A percentile compares a stretch with the other conserved stretches of the same genome.
Evolutionary conservation across 2,329 filamentous ascomycete species (phyloP).

Genomic region (Ceratocystis alfenasii): DNA sequence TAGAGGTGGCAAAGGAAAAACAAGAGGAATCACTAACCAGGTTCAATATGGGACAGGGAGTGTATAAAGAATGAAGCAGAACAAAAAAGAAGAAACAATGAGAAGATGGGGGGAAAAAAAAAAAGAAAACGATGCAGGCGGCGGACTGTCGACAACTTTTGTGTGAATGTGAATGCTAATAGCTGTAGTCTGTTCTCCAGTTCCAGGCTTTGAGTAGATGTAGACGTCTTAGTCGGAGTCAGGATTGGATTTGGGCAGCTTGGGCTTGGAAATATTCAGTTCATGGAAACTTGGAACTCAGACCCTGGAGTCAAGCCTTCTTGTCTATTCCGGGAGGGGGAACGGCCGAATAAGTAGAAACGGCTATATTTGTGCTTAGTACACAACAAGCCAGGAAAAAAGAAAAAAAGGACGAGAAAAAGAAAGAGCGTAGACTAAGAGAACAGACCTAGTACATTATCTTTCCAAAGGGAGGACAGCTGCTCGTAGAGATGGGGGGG

Average conservation of each 20-base stretch:
- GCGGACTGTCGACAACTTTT: not conserved
- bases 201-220: constrained; percentile 1
- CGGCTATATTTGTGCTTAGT: not conserved
- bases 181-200: not conserved
- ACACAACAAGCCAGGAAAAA: not conserved
- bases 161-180: constrained; percentile 10
- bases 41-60: constrained; percentile 6
- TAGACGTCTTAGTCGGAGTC: constrained; percentile 1
- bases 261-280: not conserved
- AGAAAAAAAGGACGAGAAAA: not conserved
- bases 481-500: not conserved
- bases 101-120: not conserved
- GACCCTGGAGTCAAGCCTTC: constrained; percentile 8
- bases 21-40: constrained; percentile 9
- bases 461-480: not conserved
- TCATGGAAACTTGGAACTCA: constrained; percentile 4
- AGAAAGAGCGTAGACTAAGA: not conserved
- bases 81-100: not conserved
- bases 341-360: constrained; percentile 11
- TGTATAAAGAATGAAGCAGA: constrained; percentile 9
- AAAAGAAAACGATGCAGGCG: not conserved
- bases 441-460: not conserved
- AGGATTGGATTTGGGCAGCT: not conserved
- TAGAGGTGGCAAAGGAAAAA: constrained; percentile 2
- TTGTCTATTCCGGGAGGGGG: constrained; percentile 13